Conservation (phyloP, 768 basidiomycete species). For the Naganishia vishniacii region DNA sequence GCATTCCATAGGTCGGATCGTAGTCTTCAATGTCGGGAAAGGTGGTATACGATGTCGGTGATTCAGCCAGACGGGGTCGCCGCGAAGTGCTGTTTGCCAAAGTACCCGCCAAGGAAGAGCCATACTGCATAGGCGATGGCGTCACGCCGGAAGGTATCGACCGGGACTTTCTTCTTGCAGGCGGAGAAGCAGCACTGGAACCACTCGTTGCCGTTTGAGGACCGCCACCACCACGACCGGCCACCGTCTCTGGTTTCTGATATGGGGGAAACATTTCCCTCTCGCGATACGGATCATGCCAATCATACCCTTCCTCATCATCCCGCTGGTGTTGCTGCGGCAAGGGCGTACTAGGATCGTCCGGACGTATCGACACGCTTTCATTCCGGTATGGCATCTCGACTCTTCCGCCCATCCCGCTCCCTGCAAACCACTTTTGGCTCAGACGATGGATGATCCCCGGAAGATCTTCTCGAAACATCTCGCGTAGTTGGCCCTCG, state of each 20-base stretch:
- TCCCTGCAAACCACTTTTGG: constrained; percentile 75
- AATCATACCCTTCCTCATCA: constrained; percentile 24
- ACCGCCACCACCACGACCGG: too few species aligned
- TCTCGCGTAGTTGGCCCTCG: constrained; percentile 90
- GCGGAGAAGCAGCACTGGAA: neutral
- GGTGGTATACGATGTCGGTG: constrained; percentile 49
- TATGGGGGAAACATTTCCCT: constrained; percentile 45
- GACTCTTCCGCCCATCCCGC: constrained; percentile 59
- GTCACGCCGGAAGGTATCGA: constrained; percentile 1
- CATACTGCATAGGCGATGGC: neutral
- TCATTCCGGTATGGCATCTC: constrained; percentile 79
- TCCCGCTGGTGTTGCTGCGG: constrained; percentile 23
- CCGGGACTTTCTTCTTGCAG: neutral
- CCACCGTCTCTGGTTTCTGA: constrained; percentile 25
- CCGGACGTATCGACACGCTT: constrained; percentile 21
- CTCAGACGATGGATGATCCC: constrained; percentile 92
- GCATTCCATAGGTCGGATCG: constrained; percentile 92
- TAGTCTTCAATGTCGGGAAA: constrained; percentile 74
- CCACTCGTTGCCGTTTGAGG: neutral
- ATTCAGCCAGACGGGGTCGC: constrained; percentile 32
- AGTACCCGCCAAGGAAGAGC: neutral
- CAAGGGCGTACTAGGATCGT: constrained; percentile 21
- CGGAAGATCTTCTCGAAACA: constrained; percentile 95
- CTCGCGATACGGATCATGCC: constrained; percentile 34
- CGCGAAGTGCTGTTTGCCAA: constrained; percentile 19